Evolutionary conservation across 164 flowering plant species (phyloP), one percentile per base, ranked within the genome.

Genomic region (Magnolia kwangsiensis): DNA sequence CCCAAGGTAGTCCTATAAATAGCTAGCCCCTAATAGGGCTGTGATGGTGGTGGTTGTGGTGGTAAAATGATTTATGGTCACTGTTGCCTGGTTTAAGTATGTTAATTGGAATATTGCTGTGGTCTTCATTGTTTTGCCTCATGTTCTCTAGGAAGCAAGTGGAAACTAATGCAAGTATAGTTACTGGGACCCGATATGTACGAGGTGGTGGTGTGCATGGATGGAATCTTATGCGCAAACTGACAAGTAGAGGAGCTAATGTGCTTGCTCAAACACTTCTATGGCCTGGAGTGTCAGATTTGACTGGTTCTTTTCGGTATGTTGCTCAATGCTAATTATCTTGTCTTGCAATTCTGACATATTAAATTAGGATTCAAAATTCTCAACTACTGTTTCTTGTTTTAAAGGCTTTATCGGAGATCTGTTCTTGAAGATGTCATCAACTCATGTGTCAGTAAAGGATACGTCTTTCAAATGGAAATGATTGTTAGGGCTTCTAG

Each of bases 401-500:
- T 69, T 66, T 81, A 59, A 73, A 96, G 99, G 85, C 95, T 94
- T 61, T 94, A 96, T 73, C 78, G 66, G 80, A 94, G 87, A 85
- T 85, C 96, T 29, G 97, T 89, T 75, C 94, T 96, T 76, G 96
- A 94, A 87, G 98, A 96, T 79, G 76, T 93, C 75, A 93, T 96
- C 51, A 90, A 78, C 81, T 90, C 97, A 19, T 87, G 90, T 78
- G 98, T 96, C 16, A 94, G 96, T 70, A 94, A 94, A 84, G 99
- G 99, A 67, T 96, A 96, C 78, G 99, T 94, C 74, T 96, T 96
- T 78, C 98, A 96, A 78, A 96, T 96, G 99, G 99, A 94, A 88
- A 94, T 96, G 94, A 96, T 96, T 78, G 99, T 94, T 67, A 85
- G 99, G 29, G 98, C 98, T 77, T 87, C 98, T 29, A 86, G 98